Evolutionary conservation across 768 basidiomycete species (phyloP), one percentile per base, ranked within the genome.

Genomic region (Boletus reticuloceps): DNA sequence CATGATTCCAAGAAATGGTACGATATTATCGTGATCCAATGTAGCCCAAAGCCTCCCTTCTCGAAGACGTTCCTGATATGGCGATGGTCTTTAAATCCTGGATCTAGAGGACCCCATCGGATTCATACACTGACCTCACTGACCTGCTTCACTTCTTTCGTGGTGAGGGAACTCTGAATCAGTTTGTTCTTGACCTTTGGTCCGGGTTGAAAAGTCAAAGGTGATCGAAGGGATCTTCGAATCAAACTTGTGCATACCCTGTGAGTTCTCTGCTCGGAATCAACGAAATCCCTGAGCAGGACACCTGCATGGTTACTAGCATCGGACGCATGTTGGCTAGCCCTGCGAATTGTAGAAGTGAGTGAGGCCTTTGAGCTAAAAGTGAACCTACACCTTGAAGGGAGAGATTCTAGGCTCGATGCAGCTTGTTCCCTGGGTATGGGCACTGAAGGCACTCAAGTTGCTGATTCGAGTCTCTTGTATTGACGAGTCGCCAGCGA

Each of bases 31-130:
- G 25, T 71, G 63, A 20, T 48, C 29, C 41, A 69, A 38, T 2
- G 57, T 54, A 40, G 61, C 50, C 68, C 68, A 69, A 19, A 69
- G 57, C 39, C 63, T 65, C 40, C 58, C 68, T 57, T 69, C 67
- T 43, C 68, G 63, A 17, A 59, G 44, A 22, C 71, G 58, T 59
- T 67, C 67, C 69, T 71, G 47, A 22, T 14, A 32, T 22, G 19
- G 11, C 1, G 31, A 37, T 20, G 38, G 16, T n/a, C 36, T 37
- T 17, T 34, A n/a, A 44, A 40, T 13, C 22, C 20, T 31, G 9
- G 9, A 40, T 14, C 51, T 13, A 5, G 20, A 36, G 17, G 9
- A 13, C n/a, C 14, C 29, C 29, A 14, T 20, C 14, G 19, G 39
- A 37, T 44, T 3, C 7, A 34, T 17, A 9, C 5, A 55, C 67